Conservation (phyloP, 23 red algal species). For the Agarophyton chilense region DNA sequence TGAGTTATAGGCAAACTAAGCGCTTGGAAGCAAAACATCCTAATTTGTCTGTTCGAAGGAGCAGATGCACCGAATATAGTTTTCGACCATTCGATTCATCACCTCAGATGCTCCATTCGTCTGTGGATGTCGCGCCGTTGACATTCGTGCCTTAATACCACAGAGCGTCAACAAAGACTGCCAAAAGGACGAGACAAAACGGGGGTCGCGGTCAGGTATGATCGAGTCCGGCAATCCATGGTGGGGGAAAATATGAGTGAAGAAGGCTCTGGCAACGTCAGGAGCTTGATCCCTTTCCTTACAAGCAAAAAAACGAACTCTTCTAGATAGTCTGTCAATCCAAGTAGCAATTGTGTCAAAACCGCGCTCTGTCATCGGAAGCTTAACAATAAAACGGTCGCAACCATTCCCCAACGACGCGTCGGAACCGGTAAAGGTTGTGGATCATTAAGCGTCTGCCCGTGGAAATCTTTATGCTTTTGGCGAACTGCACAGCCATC, state of each 20-base stretch:
- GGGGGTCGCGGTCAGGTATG: no score
- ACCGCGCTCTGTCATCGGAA: not conserved
- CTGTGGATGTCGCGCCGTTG: no score
- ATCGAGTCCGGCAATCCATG: no score
- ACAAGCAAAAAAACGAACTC: not conserved
- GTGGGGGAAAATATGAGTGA: not conserved
- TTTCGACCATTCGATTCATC: no score
- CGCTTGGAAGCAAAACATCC: no score
- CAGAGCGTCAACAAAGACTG: no score
- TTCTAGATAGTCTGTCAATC: not conserved
- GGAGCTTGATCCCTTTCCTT: not conserved
- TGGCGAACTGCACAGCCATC: not conserved
- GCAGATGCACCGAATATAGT: no score
- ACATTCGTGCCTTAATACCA: no score
- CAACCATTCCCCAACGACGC: constrained; percentile 14
- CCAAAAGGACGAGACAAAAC: no score
- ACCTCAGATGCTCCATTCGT: no score
- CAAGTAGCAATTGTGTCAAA: not conserved
- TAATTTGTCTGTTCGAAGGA: no score
- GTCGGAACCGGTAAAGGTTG: not conserved
- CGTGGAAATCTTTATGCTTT: not conserved
- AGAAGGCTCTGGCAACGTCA: not conserved
- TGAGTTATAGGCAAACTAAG: no score
- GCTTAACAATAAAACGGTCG: not conserved
- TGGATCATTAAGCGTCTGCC: not conserved